phyloP scores from a whole-genome alignment of 176 grass and related monocot genomes.

The Lolium rigidum region DNA sequence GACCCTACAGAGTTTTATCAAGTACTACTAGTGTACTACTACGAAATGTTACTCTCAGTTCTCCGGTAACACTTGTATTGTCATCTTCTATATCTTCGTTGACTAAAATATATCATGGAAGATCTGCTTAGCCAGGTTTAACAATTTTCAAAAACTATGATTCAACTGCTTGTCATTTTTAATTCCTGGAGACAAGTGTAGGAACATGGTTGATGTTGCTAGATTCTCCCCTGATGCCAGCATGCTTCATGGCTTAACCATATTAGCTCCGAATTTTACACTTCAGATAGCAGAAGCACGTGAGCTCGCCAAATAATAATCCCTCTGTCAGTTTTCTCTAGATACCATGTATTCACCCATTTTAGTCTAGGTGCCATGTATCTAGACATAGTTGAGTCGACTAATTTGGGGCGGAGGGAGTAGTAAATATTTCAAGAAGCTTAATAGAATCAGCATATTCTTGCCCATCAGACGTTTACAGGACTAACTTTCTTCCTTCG shows the following conservation, averaged over 20 bases:
- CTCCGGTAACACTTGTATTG: neutral
- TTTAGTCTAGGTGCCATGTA: too few relatives aligned
- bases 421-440: slow-evolving; percentile 18
- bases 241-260: slow-evolving; percentile 3
- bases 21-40: neutral
- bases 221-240: slow-evolving; percentile 16
- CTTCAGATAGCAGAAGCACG: slow-evolving; percentile 21
- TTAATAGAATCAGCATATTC: slow-evolving; percentile 5
- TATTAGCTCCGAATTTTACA: slow-evolving; percentile 7
- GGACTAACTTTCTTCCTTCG: slow-evolving; percentile 14
- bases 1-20: neutral
- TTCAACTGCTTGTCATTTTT: slow-evolving; percentile 17
- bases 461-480: neutral
- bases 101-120: slow-evolving; percentile 16
- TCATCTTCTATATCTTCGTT: neutral
- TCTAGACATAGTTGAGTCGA: too few relatives aligned
- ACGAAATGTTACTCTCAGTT: neutral
- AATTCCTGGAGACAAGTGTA: neutral
- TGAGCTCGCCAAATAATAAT: neutral
- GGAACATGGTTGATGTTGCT: slow-evolving; percentile 15
- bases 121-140: neutral
- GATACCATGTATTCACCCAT: too few relatives aligned
- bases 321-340: too few relatives aligned
- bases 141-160: neutral
- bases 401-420: too few relatives aligned